Evolutionary conservation across 352 stramenopile species (phyloP), one percentile per base, ranked within the genome.

Genomic region (Phytophthora sojae): DNA sequence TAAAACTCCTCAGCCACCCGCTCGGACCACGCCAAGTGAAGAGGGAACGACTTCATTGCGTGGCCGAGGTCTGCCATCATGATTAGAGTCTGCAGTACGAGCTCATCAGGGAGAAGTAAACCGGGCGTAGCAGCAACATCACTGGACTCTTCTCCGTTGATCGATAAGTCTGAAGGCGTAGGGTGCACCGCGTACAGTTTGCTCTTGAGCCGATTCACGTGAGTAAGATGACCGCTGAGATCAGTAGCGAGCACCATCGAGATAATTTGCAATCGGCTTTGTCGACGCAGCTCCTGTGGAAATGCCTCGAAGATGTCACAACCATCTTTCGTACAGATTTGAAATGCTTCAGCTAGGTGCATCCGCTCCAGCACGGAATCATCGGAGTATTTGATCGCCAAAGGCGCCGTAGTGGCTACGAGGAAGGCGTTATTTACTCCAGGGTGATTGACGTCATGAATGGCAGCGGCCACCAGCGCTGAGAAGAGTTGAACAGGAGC

Each of bases 351-450:
- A 19, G 86, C 84, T 9, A 94, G 63, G 60, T 94, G 86, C 85
- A 93, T 93, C 14, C 85, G 78, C 64, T 94, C 86, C n/a, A 99
- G 80, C n/a, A 97, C 91, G 32, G 89, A 95, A 64, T 95, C 84
- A 59, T 98, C 95, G 69, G 97, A 98, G 80, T 99, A 98, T 51
- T 91, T 89, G 65, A 99, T 86, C 39, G 94, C 94, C 23, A 98
- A 70, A 14, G 94, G 85, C 11, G 88, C 90, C 52, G 69, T 88
- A 17, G 90, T 97, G 37, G 84, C 88, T 14, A 97, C 77, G 14
- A 98, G 81, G 73, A 96, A 99, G 35, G 79, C 76, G 77, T 99
- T 98, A 68, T 90, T 98, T 15, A 95, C 86, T 9, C 96, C 96
- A 0, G 91, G 89, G 72, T 99, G 96, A 51, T 94, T 97, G 11